A percentile compares a stretch with the other conserved stretches of the same genome.
These are phyloP conservation scores for Lasiosphaeria hispida DNA, from an alignment of 495 filamentous ascomycete genomes.

Conservation along the genomic window DNA sequence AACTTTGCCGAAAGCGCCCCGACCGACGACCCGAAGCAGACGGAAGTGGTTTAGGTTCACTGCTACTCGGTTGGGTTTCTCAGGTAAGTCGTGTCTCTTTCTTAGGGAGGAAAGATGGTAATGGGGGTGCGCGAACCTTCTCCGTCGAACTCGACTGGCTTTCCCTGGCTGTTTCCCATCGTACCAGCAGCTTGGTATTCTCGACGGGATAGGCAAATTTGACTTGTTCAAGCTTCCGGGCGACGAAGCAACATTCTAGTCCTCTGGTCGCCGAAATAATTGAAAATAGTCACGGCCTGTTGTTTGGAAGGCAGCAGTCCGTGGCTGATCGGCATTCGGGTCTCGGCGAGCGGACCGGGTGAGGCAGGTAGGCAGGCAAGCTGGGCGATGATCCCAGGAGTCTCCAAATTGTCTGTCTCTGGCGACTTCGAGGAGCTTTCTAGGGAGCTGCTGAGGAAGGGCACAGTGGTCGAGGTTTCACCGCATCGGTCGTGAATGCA, in stretches of 20 bases:
- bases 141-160: constrained; percentile 86
- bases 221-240: constrained; percentile 10
- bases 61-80: constrained; percentile 30
- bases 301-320: background rate
- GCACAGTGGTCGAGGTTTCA: constrained; percentile 10
- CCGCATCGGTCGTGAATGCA: constrained; percentile 9
- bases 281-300: background rate
- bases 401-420: no score
- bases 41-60: constrained; percentile 98
- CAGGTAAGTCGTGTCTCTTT: background rate
- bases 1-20: constrained; percentile 97
- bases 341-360: background rate
- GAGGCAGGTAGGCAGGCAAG: background rate
- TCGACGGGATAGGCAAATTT: constrained; percentile 5
- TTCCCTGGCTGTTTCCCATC: constrained; percentile 96
- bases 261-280: constrained; percentile 9
- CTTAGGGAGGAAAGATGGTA: constrained; percentile 6
- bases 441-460: constrained; percentile 5
- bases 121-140: constrained; percentile 64
- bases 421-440: background rate
- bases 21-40: constrained; percentile 90
- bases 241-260: constrained; percentile 15
- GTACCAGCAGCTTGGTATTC: constrained; percentile 4
- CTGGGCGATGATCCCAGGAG: background rate
- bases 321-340: constrained; percentile 1